Evolutionary conservation across 2,329 filamentous ascomycete species (phyloP).

Genomic region (Atkinsonella hypoxylon): DNA sequence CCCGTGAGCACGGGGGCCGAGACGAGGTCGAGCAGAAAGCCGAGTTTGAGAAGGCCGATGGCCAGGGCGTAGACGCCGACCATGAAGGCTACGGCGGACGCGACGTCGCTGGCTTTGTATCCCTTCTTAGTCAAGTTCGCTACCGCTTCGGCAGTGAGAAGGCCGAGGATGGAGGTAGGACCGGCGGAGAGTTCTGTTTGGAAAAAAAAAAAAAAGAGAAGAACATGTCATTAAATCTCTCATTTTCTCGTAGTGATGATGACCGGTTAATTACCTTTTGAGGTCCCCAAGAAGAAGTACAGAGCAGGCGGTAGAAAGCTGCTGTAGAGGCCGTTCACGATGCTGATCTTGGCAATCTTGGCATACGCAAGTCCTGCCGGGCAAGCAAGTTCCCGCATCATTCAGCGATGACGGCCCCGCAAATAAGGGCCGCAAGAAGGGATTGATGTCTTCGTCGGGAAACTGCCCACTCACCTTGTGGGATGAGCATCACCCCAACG

Average conservation of each 20-base stretch:
- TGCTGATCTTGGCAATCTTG: constrained; percentile 48
- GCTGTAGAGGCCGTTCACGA: constrained; percentile 48
- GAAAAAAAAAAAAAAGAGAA: neutral
- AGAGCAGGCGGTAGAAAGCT: constrained; percentile 46
- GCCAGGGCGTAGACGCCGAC: constrained; percentile 49
- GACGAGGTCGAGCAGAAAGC: constrained; percentile 54
- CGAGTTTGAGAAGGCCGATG: constrained; percentile 49
- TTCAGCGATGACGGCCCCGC: no score
- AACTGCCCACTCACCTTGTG: constrained; percentile 26
- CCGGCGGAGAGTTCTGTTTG: constrained; percentile 46
- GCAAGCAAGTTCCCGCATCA: no score
- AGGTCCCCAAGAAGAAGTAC: constrained; percentile 49
- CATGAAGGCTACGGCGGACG: constrained; percentile 49
- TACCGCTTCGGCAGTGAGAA: constrained; percentile 51
- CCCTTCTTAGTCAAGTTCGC: constrained; percentile 34
- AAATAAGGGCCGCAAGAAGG: neutral
- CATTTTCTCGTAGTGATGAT: neutral
- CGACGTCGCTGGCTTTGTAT: constrained; percentile 42
- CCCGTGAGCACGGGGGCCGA: constrained; percentile 52
- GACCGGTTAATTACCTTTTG: constrained; percentile 33
- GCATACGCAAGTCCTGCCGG: constrained; percentile 42
- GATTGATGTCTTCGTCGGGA: no score
- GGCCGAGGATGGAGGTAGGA: constrained; percentile 51
- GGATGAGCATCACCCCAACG: constrained; percentile 47
- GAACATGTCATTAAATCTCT: no score